Conservation (phyloP, 257 asterid species). For the Petunia secreta region DNA sequence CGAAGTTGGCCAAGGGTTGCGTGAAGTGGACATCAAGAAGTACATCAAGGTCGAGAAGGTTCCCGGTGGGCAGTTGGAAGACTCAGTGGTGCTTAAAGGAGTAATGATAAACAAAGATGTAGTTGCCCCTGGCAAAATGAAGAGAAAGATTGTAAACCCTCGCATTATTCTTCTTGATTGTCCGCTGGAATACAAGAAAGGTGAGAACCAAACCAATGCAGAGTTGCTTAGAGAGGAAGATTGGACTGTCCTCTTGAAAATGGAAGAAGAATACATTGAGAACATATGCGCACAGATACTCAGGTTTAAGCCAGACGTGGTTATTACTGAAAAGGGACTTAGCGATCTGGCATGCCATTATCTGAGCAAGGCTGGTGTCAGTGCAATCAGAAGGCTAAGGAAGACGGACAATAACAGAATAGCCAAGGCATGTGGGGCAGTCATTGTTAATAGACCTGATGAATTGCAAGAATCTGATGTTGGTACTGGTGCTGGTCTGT, state of each 20-base stretch:
- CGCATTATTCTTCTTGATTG: constrained; percentile 92
- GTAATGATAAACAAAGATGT: constrained; percentile 96
- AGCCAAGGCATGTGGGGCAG: constrained; percentile 97
- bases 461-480: constrained; percentile 97
- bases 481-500: constrained; percentile 93
- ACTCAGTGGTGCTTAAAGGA: constrained; percentile 86
- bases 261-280: constrained; percentile 96
- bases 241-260: constrained; percentile 83
- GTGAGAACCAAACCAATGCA: constrained; percentile 96
- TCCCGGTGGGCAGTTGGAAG: constrained; percentile 97
- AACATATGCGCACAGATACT: constrained; percentile 71
- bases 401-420: constrained; percentile 92
- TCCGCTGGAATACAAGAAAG: constrained; percentile 97
- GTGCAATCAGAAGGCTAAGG: constrained; percentile 93
- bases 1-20: constrained; percentile 86
- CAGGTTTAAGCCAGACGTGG: constrained; percentile 87
- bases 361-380: constrained; percentile 91
- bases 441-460: constrained; percentile 91
- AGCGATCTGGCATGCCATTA: constrained; percentile 93
- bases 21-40: constrained; percentile 93
- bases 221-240: constrained; percentile 93
- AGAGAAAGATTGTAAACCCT: constrained; percentile 79
- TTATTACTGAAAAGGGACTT: constrained; percentile 88
- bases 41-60: constrained; percentile 94
- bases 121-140: constrained; percentile 98